A percentile compares a stretch with the other conserved stretches of the same genome.
phyloP scores from a whole-genome alignment of 2,329 filamentous ascomycete species.

The Colletotrichum sp. region DNA sequence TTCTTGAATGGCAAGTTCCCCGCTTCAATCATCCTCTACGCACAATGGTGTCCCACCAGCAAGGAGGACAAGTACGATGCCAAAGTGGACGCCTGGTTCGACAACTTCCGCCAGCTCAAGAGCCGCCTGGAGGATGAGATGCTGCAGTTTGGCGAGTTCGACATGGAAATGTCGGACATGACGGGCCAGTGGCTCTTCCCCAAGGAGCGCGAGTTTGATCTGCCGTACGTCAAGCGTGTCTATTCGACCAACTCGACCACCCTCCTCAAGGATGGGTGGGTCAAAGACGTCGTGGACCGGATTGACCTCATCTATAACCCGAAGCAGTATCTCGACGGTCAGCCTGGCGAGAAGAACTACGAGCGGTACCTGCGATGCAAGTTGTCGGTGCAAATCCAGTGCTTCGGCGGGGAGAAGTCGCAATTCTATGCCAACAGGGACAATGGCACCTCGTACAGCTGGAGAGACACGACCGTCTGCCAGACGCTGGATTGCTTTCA shows the following conservation, averaged over 20 bases:
- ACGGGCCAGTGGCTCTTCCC: slow-evolving; percentile 52
- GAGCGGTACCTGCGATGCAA: slow-evolving; percentile 32
- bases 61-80: slow-evolving; percentile 38
- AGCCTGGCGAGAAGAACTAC: slow-evolving; percentile 29
- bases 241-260: slow-evolving; percentile 47
- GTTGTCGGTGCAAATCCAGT: slow-evolving; percentile 50
- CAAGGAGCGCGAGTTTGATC: slow-evolving; percentile 49
- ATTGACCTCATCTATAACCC: slow-evolving; percentile 42
- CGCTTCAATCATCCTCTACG: slow-evolving; percentile 48
- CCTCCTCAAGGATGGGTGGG: slow-evolving; percentile 43
- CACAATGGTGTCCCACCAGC: slow-evolving; percentile 50
- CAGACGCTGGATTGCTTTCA: slow-evolving; percentile 51
- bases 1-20: slow-evolving; percentile 42
- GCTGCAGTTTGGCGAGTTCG: slow-evolving; percentile 32
- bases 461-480: slow-evolving; percentile 47
- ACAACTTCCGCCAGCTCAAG: slow-evolving; percentile 25
- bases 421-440: slow-evolving; percentile 42
- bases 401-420: slow-evolving; percentile 48
- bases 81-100: slow-evolving; percentile 39
- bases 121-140: slow-evolving; percentile 32
- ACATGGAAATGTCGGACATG: slow-evolving; percentile 49
- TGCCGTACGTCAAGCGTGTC: slow-evolving; percentile 53
- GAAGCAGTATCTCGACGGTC: slow-evolving; percentile 18
- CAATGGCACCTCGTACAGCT: slow-evolving; percentile 53
- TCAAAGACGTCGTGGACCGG: slow-evolving; percentile 38